Evolutionary conservation across 768 basidiomycete species (phyloP).

Genomic region (Heimioporus sp.): DNA sequence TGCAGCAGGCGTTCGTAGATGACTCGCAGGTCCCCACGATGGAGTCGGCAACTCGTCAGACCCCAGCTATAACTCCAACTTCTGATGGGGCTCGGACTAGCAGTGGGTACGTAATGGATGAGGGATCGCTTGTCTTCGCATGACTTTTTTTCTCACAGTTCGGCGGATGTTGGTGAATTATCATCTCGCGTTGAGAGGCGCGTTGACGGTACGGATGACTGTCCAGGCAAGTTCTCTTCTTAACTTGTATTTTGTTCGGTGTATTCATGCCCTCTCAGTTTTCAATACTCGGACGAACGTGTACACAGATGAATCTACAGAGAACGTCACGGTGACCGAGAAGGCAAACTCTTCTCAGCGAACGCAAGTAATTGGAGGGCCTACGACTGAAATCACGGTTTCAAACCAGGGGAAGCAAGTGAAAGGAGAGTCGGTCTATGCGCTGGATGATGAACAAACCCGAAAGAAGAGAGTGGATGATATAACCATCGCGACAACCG

Average conservation of each 20-base stretch:
- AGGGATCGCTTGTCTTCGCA: neutral
- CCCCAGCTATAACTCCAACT: neutral
- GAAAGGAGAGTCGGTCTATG: neutral
- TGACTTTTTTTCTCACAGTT: neutral
- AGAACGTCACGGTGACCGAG: neutral
- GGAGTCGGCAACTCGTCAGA: neutral
- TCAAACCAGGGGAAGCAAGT: neutral
- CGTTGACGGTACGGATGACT: neutral
- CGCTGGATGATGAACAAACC: neutral
- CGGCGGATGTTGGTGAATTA: neutral
- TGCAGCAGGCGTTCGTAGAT: neutral
- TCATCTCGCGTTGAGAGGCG: neutral
- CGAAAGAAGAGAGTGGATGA: neutral
- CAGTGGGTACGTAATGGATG: neutral
- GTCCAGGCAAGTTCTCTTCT: neutral
- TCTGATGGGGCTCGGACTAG: neutral
- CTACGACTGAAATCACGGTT: neutral
- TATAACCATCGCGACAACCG: neutral
- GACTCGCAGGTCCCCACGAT: neutral
- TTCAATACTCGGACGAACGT: neutral
- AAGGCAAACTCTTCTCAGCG: neutral
- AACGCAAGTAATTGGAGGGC: neutral
- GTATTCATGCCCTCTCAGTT: neutral
- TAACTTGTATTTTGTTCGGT: neutral
- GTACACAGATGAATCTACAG: neutral